Conservation (phyloP, 2,329 filamentous ascomycete genomes). For the Fusarium subtropicale region DNA sequence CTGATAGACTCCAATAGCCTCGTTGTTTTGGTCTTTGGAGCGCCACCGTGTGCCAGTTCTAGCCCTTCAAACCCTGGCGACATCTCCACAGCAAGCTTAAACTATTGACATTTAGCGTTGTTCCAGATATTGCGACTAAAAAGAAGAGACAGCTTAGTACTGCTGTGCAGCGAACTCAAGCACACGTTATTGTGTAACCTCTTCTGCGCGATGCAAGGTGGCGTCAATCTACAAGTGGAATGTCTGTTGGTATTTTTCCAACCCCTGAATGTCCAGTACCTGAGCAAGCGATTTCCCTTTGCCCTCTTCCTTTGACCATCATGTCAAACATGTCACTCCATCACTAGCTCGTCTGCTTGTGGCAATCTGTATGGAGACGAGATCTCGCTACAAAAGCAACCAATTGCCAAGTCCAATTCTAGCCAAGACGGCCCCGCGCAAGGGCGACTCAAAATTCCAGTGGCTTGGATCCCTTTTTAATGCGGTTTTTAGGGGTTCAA, state of each 20-base stretch:
- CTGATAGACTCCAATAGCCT: neutral
- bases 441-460: conserved; percentile 27
- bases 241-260: conserved; percentile 14
- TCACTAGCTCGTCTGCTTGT: neutral
- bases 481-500: neutral
- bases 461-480: conserved; percentile 22
- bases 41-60: neutral
- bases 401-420: neutral
- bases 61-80: neutral
- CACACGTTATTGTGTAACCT: neutral
- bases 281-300: conserved; percentile 11
- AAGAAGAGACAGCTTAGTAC: neutral
- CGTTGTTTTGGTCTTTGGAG: neutral
- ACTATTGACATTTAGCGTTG: neutral
- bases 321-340: neutral
- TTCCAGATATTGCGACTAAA: neutral
- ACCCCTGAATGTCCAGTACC: conserved; percentile 2
- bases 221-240: conserved; percentile 2
- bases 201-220: neutral
- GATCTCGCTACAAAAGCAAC: neutral
- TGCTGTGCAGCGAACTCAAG: too few species aligned
- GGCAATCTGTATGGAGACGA: neutral
- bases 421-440: neutral
- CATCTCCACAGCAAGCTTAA: neutral
- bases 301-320: neutral